Evolutionary conservation across 306 rosid genomes (phyloP), one percentile per base, ranked within the genome.

Genomic region (Medicago lupulina): DNA sequence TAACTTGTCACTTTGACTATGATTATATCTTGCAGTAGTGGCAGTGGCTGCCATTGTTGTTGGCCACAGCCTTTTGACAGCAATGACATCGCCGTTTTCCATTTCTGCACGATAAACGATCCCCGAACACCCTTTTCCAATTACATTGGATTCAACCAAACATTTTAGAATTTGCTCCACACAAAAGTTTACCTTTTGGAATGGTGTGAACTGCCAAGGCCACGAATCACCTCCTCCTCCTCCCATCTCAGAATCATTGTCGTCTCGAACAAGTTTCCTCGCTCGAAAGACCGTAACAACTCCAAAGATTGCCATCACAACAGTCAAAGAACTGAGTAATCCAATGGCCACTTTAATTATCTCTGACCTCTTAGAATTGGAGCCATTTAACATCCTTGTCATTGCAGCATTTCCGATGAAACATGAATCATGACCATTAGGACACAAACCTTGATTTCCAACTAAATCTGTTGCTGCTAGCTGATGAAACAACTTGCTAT

Each of bases 11-110:
- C 64, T 80, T 51, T 71, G 90, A 25, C 68, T 71, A n/a, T 59
- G 65, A 31, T 83, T 65, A 51, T 86, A 76, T 76, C 67, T 63
- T 2, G 83, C 47, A 68, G 90, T 81, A 16, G 31, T 28, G 31
- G 63, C 15, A 70, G 83, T 75, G 1, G 83, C 57, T 65, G 89
- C 87, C 40, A 43, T 34, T 72, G 85, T 72, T 69, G 86, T 74
- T 84, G 96, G 98, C 98, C 97, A 93, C 2, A 93, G 91, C 82
- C 91, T 89, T 84, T 93, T 93, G 62, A 93, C 97, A 3, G 97
- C 97, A 74, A 91, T 87, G 73, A 86, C 83, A 51, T 93, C 92
- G 0, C 97, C 97, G 9, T 82, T 87, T 64, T 82, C 90, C 76
- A 86, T 76, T 65, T 88, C 90, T 0, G 97, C 98, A 0, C 92